Evolutionary conservation across 306 rosid species (phyloP).

Genomic region (Comarum palustre): DNA sequence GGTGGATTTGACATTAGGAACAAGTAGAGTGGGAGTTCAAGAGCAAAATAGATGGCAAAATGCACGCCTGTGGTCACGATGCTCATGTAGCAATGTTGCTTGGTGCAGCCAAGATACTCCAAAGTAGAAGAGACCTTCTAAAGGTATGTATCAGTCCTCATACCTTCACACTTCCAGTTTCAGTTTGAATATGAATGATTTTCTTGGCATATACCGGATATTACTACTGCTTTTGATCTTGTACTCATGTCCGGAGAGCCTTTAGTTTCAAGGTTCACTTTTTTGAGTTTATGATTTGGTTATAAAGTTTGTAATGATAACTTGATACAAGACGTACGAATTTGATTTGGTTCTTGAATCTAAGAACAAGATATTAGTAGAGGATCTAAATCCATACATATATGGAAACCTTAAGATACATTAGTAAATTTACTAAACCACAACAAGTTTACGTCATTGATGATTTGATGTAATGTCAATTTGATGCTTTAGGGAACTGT

Average conservation of each 20-base stretch:
- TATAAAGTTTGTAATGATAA: background rate
- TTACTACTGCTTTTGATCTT: background rate
- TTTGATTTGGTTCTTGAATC: background rate
- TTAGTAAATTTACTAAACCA: background rate
- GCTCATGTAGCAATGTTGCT: constrained; percentile 43
- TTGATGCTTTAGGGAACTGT: constrained; percentile 34
- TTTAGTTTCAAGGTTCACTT: background rate
- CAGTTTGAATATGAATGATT: background rate
- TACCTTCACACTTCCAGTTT: background rate
- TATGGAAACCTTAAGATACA: background rate
- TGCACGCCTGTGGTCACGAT: constrained; percentile 44
- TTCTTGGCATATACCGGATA: background rate
- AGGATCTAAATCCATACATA: background rate
- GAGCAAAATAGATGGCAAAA: constrained; percentile 38
- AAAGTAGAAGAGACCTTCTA: constrained; percentile 19
- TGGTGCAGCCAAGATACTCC: constrained; percentile 45
- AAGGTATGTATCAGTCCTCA: constrained; percentile 4
- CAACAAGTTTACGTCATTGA: background rate
- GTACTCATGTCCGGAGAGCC: background rate
- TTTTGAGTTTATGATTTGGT: background rate
- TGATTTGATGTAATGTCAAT: background rate
- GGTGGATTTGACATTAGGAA: constrained; percentile 25
- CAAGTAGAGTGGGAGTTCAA: constrained; percentile 41
- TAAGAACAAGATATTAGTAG: background rate
- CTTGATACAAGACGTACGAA: no score